These are phyloP conservation scores for Jamesozyma lodderae DNA, from an alignment of 805 yeast species.

Conservation along the genomic window DNA sequence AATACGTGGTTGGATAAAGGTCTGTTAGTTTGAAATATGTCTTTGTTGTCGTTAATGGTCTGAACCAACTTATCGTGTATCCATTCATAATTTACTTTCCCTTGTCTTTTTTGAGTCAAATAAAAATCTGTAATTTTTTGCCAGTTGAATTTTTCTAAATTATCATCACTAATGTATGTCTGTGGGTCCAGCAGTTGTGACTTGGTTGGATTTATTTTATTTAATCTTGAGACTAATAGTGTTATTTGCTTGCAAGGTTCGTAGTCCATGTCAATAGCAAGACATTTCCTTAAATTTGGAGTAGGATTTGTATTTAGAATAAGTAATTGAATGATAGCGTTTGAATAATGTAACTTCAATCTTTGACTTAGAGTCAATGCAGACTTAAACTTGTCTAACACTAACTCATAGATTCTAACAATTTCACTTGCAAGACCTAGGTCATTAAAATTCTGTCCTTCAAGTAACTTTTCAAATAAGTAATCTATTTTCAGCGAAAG, in stretches of 20 bases:
- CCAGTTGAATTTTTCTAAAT: conserved; percentile 17
- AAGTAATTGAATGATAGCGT: conserved; percentile 38
- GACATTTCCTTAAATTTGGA: conserved; percentile 54
- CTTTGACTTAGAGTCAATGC: conserved; percentile 21
- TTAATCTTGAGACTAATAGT: conserved; percentile 42
- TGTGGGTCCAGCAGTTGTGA: conserved; percentile 39
- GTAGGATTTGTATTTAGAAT: conserved; percentile 45
- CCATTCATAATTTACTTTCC: conserved; percentile 1
- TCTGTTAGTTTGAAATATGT: conserved; percentile 1
- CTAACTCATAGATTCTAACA: conserved; percentile 14
- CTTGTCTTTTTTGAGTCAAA: conserved; percentile 31
- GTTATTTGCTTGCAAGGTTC: conserved; percentile 48
- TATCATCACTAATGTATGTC: conserved; percentile 19
- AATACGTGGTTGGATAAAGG: conserved; percentile 1
- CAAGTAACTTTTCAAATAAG: conserved; percentile 11
- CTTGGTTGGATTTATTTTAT: conserved; percentile 29
- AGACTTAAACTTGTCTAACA: conserved; percentile 24
- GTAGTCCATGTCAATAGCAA: conserved; percentile 70
- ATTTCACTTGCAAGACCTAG: conserved; percentile 16
- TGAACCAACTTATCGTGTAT: neutral
- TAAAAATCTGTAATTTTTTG: conserved; percentile 33
- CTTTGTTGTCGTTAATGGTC: conserved; percentile 1
- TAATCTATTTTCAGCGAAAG: conserved; percentile 21
- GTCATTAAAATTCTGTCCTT: conserved; percentile 22
- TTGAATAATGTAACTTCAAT: conserved; percentile 22